phyloP scores from a whole-genome alignment of 768 basidiomycete species.

The Boletus rubescentipes region DNA sequence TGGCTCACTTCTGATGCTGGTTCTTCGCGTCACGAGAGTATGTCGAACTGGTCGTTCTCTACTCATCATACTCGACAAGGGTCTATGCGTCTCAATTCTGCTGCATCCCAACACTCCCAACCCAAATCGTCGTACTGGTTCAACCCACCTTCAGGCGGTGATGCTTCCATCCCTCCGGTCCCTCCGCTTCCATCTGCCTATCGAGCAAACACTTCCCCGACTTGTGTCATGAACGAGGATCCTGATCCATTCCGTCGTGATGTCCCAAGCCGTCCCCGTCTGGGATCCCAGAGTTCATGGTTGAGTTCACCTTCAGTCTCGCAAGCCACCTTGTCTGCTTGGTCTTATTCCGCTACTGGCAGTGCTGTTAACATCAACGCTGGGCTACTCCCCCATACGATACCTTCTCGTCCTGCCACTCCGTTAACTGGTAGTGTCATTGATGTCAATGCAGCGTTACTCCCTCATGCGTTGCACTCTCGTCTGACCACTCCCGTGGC shows the following conservation, averaged over 20 bases:
- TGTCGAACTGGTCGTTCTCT: constrained; percentile 73
- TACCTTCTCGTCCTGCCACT: constrained; percentile 28
- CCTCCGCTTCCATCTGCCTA: constrained; percentile 58
- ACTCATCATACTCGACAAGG: constrained; percentile 52
- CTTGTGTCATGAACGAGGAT: constrained; percentile 42
- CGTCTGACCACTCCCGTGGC: not conserved
- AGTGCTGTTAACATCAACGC: constrained; percentile 45
- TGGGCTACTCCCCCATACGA: constrained; percentile 34
- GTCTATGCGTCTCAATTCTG: constrained; percentile 11
- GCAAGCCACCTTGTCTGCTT: constrained; percentile 57
- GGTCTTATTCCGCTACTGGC: constrained; percentile 63
- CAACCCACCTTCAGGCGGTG: constrained; percentile 43
- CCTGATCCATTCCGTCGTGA: constrained; percentile 67
- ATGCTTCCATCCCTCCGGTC: constrained; percentile 51
- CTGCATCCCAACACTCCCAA: constrained; percentile 32
- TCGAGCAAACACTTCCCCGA: constrained; percentile 43
- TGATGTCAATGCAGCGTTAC: constrained; percentile 44
- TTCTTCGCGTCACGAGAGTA: constrained; percentile 51
- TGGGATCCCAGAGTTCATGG: constrained; percentile 74
- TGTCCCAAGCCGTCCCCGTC: constrained; percentile 46
- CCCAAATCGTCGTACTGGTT: constrained; percentile 67
- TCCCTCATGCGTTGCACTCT: constrained; percentile 38
- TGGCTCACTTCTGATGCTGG: constrained; percentile 73
- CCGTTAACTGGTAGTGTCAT: constrained; percentile 29
- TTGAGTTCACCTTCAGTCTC: constrained; percentile 62